Evolutionary conservation across 768 basidiomycete species (phyloP).

Genomic region (Calocybe cyanea): DNA sequence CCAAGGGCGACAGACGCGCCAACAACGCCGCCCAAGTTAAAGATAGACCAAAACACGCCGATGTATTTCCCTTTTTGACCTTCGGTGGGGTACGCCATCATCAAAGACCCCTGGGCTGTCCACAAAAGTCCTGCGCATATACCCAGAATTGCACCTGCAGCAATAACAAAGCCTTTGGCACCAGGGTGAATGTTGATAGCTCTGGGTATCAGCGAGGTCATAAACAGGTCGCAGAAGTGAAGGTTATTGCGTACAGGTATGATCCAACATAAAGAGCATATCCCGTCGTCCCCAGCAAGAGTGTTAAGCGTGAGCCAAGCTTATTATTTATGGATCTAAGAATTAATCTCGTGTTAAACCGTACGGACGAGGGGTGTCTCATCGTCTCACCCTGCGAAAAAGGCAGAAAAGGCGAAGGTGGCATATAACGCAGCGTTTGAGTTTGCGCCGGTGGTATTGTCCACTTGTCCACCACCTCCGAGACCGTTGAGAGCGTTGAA

Average conservation of each 20-base stretch:
- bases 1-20: conserved; percentile 75
- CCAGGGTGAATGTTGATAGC: conserved; percentile 65
- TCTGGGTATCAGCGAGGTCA: conserved; percentile 28
- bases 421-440: conserved; percentile 66
- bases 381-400: conserved; percentile 29
- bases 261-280: conserved; percentile 76
- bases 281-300: conserved; percentile 69
- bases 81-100: conserved; percentile 83
- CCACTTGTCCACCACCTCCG: conserved; percentile 75
- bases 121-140: conserved; percentile 70
- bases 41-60: conserved; percentile 79
- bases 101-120: conserved; percentile 80
- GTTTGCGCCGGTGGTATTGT: conserved; percentile 63
- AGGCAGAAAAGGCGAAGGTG: conserved; percentile 41
- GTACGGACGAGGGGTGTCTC: background rate
- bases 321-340: conserved; percentile 74
- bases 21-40: conserved; percentile 79
- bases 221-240: background rate
- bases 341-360: background rate
- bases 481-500: conserved; percentile 80
- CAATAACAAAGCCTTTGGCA: conserved; percentile 65
- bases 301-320: conserved; percentile 68
- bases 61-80: conserved; percentile 76
- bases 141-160: conserved; percentile 70
- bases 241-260: conserved; percentile 51